Evolutionary conservation across 805 yeast species (phyloP), one percentile per base, ranked within the genome.

Genomic region (Candida anglica): DNA sequence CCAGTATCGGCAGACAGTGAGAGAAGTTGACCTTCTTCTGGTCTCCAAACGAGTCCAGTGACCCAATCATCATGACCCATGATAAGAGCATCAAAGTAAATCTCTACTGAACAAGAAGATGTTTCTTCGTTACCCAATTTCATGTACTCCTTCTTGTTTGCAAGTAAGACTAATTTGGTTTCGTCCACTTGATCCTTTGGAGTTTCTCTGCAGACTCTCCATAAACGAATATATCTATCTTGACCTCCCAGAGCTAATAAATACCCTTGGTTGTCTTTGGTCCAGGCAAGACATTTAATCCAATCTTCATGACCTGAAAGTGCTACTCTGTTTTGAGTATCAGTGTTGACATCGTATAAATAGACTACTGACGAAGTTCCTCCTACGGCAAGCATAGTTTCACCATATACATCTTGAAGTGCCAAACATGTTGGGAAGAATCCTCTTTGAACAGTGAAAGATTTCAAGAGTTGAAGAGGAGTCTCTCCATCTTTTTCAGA

Each of bases 21-120:
- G 25, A 93, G 58, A 20, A 93, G 64, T 42, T 74, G 75, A 5
- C 63, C 53, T 20, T 56, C 56, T 4, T 33, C 22, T 5, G 34
- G 17, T 8, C 30, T 21, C 98, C 98, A 93, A 36, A 71, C 66
- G 30, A 93, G 65, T 7, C 86, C 78, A 2, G 91, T 77, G 17
- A 94, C 81, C 98, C 98, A 93, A 56, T 93, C 99, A 54, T 93
- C 99, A 58, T 93, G 98, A 6, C 98, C 99, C 83, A 93, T 81
- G 17, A 93, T 77, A 39, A 93, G 73, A 0, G 98, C 96, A 50
- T 94, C 99, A 51, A 89, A 87, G 42, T 87, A 78, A 16, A 32
- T 16, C 15, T 32, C 34, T 7, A 26, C 21, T 7, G 20, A 7
- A 7, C 14, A 5, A 6, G 31, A n/a, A 9, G 16, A 13, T n/a